Percentiles rank a stretch among this genome's conserved stretches.
Evolutionary conservation across 768 basidiomycete genomes (phyloP).

Genomic region (Boletus rufocinnamomeus): DNA sequence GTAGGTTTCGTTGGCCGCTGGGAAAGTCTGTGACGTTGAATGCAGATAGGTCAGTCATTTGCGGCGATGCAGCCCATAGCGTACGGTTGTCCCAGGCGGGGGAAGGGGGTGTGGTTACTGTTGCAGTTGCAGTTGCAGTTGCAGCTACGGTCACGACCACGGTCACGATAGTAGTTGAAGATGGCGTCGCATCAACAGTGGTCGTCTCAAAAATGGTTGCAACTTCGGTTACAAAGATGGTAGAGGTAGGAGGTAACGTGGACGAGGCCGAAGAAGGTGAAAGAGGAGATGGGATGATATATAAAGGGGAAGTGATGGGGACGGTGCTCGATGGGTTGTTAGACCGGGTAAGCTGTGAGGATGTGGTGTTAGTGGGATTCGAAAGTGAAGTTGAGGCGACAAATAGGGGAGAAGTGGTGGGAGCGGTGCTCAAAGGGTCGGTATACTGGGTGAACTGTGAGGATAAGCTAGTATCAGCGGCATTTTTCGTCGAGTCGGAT

Average conservation of each 20-base stretch:
- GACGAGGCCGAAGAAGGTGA: background rate
- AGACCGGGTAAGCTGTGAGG: background rate
- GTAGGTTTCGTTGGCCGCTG: slow-evolving; percentile 54
- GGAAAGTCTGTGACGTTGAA: slow-evolving; percentile 63
- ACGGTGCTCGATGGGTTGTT: background rate
- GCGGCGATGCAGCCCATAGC: slow-evolving; percentile 53
- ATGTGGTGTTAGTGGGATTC: background rate
- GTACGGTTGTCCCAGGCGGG: slow-evolving; percentile 21
- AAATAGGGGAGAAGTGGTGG: background rate
- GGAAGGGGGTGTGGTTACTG: background rate
- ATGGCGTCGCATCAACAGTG: background rate
- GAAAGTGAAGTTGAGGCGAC: background rate
- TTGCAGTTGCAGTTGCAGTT: background rate
- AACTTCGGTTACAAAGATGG: slow-evolving; percentile 13
- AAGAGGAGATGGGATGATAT: background rate
- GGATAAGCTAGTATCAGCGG: background rate
- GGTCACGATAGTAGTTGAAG: slow-evolving; percentile 11
- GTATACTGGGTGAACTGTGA: background rate
- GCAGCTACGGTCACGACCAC: slow-evolving; percentile 9
- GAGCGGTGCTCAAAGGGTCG: background rate
- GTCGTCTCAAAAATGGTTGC: slow-evolving; percentile 13
- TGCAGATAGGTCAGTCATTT: slow-evolving; percentile 57
- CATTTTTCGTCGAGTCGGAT: background rate
- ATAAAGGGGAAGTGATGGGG: background rate
- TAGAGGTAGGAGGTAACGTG: background rate